Conservation (phyloP, 2,329 filamentous ascomycete genomes). For the Penicillium psychrosexuale region DNA sequence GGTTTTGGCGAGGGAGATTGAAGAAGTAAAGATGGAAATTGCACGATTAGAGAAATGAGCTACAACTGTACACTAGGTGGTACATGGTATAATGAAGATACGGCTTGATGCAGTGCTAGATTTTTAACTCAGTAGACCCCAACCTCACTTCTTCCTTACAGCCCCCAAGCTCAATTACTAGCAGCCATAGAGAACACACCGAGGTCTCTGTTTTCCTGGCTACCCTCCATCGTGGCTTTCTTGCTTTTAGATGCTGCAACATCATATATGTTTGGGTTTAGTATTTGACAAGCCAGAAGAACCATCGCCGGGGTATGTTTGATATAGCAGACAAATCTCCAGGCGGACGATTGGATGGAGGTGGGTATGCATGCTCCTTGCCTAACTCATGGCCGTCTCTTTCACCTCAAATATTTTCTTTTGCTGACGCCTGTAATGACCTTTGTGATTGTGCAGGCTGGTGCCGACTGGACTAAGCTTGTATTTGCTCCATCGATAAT, state of each 20-base stretch:
- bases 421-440: too few relatives aligned
- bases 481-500: not conserved
- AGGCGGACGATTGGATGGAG: too few relatives aligned
- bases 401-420: too few relatives aligned
- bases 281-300: too few relatives aligned
- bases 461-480: too few relatives aligned
- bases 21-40: slow-evolving; percentile 34
- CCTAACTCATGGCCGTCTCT: too few relatives aligned
- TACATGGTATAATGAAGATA: not conserved
- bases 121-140: not conserved
- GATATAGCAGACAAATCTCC: too few relatives aligned
- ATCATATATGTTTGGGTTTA: slow-evolving; percentile 24
- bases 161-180: not conserved
- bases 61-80: not conserved
- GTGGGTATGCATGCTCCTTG: too few relatives aligned
- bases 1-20: slow-evolving; percentile 37
- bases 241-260: not conserved
- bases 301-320: too few relatives aligned
- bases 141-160: not conserved
- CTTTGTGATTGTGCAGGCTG: too few relatives aligned
- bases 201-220: not conserved
- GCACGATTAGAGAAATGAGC: slow-evolving; percentile 17
- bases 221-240: slow-evolving; percentile 6
- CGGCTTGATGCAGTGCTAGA: not conserved
- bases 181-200: not conserved